These are phyloP conservation scores for Gracilaria vermiculophylla DNA, from an alignment of 23 red algal species.

Conservation along the genomic window DNA sequence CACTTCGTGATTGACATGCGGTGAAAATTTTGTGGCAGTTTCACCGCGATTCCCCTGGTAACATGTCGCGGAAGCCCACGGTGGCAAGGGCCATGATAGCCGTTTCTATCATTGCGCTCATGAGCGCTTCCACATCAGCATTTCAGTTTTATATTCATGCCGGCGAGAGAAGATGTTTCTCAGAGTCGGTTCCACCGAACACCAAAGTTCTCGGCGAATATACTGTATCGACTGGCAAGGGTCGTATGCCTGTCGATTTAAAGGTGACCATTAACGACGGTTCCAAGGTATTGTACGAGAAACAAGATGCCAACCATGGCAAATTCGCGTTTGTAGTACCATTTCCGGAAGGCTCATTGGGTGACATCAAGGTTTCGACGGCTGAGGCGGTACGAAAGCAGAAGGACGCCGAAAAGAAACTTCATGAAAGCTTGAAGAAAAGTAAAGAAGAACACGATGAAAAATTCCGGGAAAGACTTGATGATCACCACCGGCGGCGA, in stretches of 20 bases:
- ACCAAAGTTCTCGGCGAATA: slow-evolving; percentile 64
- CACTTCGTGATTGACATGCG: background rate
- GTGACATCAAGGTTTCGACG: slow-evolving; percentile 3
- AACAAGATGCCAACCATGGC: slow-evolving; percentile 47
- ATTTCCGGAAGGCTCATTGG: background rate
- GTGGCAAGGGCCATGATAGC: background rate
- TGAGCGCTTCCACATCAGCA: background rate
- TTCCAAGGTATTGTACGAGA: background rate
- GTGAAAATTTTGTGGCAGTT: background rate
- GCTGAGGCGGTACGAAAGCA: slow-evolving; percentile 19
- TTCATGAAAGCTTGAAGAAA: background rate
- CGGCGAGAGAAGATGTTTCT: slow-evolving; percentile 63
- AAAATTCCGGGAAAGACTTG: background rate
- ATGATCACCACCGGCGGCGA: background rate
- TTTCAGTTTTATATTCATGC: slow-evolving; percentile 68
- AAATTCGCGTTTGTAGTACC: slow-evolving; percentile 71
- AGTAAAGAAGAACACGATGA: background rate
- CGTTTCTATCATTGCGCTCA: background rate
- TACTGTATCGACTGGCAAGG: slow-evolving; percentile 56
- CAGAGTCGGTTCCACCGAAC: slow-evolving; percentile 44
- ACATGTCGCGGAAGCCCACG: background rate
- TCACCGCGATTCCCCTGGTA: background rate
- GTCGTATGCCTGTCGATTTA: slow-evolving; percentile 60
- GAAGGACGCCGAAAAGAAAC: background rate
- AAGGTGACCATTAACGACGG: slow-evolving; percentile 12